Evolutionary conservation across 1,284 basidiomycete genomes (phyloP).

Genomic region (Meripilus lineatus): DNA sequence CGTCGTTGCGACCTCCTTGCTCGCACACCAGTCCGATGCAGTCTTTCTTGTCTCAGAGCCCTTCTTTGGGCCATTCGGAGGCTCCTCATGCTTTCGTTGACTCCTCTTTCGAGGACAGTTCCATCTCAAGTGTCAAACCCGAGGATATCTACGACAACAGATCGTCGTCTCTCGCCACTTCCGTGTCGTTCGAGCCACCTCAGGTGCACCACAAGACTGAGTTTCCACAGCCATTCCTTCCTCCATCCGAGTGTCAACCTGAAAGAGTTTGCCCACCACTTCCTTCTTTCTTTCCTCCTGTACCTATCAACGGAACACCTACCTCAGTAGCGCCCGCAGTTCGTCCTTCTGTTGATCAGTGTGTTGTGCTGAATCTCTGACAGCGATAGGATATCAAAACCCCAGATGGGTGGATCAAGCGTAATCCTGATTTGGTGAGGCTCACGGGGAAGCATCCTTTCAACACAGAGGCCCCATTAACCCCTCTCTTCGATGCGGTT

Average conservation of each 20-base stretch:
- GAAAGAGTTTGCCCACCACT: conserved; percentile 12
- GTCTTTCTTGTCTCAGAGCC: too few relatives aligned
- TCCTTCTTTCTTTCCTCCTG: conserved; percentile 9
- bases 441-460: conserved; percentile 61
- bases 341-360: conserved; percentile 3
- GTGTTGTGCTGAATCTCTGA: not conserved
- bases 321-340: conserved; percentile 9
- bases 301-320: conserved; percentile 15
- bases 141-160: not conserved
- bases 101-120: too few relatives aligned
- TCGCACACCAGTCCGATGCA: too few relatives aligned
- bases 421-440: conserved; percentile 38
- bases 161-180: too few relatives aligned
- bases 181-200: too few relatives aligned
- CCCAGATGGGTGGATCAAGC: conserved; percentile 40
- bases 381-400: conserved; percentile 26
- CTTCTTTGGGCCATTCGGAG: too few relatives aligned
- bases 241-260: conserved; percentile 7
- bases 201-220: too few relatives aligned
- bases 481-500: conserved; percentile 40
- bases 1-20: too few relatives aligned
- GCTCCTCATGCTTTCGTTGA: too few relatives aligned
- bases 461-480: conserved; percentile 52
- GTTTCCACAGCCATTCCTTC: conserved; percentile 12
- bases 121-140: too few relatives aligned